phyloP scores from a whole-genome alignment of 2,329 filamentous ascomycete genomes.

The Elsinoe necatrix region DNA sequence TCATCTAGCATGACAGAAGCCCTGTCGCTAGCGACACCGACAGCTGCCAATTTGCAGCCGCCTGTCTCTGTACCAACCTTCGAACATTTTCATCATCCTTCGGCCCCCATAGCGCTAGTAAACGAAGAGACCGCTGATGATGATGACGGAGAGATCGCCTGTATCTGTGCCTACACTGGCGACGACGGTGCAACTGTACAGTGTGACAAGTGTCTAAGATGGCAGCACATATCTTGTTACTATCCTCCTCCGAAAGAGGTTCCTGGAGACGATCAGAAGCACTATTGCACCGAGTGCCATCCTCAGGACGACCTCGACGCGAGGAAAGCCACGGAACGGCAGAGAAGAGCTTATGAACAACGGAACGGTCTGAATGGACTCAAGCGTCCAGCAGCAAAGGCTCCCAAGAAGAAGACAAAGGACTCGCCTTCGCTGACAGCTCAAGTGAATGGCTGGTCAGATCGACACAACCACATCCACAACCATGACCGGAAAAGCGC shows the following conservation, averaged over 20 bases:
- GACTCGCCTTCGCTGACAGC: conserved; percentile 49
- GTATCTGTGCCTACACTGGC: conserved; percentile 86
- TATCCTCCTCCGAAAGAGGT: conserved; percentile 64
- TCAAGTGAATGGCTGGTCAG: conserved; percentile 57
- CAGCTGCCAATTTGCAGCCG: conserved; percentile 25
- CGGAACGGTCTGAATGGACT: conserved; percentile 47
- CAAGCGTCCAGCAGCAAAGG: conserved; percentile 68
- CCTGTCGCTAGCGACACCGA: conserved; percentile 27
- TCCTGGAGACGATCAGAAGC: conserved; percentile 54
- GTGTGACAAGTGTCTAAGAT: conserved; percentile 91
- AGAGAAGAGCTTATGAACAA: conserved; percentile 28
- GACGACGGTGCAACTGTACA: conserved; percentile 97
- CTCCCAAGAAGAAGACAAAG: conserved; percentile 80
- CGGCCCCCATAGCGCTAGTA: conserved; percentile 28
- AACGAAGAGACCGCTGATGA: conserved; percentile 46
- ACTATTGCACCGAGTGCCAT: conserved; percentile 78
- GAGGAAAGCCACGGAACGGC: conserved; percentile 34
- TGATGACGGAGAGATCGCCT: conserved; percentile 92
- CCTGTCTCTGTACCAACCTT: conserved; percentile 23
- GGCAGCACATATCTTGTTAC: conserved; percentile 98
- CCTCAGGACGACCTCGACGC: conserved; percentile 62
- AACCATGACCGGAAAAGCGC: conserved; percentile 39
- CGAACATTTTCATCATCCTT: conserved; percentile 23
- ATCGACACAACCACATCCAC: conserved; percentile 42
- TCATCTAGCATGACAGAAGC: conserved; percentile 34